A percentile compares a stretch with the other conserved stretches of the same genome.
Evolutionary conservation across 495 filamentous ascomycete species (phyloP).

Genomic region (Pseudoneurospora amorphoporcata): DNA sequence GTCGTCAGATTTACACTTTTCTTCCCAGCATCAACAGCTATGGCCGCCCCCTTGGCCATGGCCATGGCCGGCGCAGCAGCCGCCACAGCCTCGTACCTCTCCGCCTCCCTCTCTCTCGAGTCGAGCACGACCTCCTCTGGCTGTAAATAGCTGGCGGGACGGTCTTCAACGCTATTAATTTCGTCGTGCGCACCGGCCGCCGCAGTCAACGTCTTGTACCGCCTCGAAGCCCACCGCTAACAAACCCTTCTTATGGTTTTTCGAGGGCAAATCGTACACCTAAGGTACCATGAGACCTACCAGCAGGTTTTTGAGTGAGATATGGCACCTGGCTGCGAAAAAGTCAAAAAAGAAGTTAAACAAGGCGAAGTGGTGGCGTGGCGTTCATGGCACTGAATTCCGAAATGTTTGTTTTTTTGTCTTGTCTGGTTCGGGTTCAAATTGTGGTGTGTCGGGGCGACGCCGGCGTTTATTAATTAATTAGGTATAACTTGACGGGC

Average conservation of each 20-base stretch:
- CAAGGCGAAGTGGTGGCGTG: constrained; percentile 78
- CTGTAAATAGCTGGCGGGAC: constrained; percentile 38
- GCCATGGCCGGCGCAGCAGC: constrained; percentile 39
- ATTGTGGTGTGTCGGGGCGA: constrained; percentile 33
- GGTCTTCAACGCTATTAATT: constrained; percentile 27
- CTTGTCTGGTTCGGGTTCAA: constrained; percentile 35
- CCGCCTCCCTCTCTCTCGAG: constrained; percentile 58
- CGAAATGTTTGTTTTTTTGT: constrained; percentile 51
- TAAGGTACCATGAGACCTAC: constrained; percentile 71
- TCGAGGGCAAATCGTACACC: constrained; percentile 63
- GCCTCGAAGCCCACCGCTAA: constrained; percentile 54
- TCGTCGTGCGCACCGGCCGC: constrained; percentile 46
- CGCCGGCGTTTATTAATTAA: constrained; percentile 50
- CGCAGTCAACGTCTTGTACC: constrained; percentile 74
- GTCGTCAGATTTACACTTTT: no score
- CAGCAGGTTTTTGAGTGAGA: constrained; percentile 53
- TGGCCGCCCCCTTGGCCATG: constrained; percentile 27
- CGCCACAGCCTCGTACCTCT: constrained; percentile 65
- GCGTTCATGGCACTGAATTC: constrained; percentile 82
- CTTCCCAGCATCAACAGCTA: background rate
- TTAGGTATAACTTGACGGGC: constrained; percentile 22
- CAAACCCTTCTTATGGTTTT: constrained; percentile 57
- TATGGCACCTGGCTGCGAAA: constrained; percentile 77
- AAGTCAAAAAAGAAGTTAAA: constrained; percentile 49
- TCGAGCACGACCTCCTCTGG: constrained; percentile 55